These are phyloP conservation scores for Colletotrichum graminicola DNA, from an alignment of 2,329 filamentous ascomycete genomes.

Conservation along the genomic window DNA sequence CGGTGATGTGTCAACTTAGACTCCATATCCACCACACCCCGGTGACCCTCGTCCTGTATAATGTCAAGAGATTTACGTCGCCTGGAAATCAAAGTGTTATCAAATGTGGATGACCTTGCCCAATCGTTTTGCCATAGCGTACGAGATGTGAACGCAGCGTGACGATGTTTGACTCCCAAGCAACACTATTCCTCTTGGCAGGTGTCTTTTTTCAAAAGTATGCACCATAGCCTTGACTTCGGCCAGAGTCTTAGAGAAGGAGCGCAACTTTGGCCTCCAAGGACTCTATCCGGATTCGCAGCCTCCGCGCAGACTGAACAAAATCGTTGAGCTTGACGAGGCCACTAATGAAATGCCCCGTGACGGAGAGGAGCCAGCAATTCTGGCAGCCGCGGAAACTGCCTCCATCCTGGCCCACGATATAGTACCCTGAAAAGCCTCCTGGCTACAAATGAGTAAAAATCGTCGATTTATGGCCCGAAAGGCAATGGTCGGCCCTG, in stretches of 20 bases:
- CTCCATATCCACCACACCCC: not conserved
- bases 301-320: not conserved
- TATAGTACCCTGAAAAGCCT: not conserved
- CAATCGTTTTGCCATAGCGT: not conserved
- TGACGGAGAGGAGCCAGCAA: slow-evolving; percentile 6
- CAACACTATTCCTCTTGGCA: too few relatives aligned
- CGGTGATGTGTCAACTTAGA: not conserved
- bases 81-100: not conserved
- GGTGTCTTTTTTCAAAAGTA: not conserved
- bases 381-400: slow-evolving; percentile 5
- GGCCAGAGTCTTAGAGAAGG: not conserved
- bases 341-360: slow-evolving; percentile 4
- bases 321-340: not conserved
- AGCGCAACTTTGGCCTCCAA: not conserved
- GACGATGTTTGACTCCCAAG: not conserved
- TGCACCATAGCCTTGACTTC: not conserved
- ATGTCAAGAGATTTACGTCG: not conserved
- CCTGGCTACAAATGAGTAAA: not conserved
- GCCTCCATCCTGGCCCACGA: not conserved
- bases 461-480: not conserved
- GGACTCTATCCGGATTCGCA: not conserved
- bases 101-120: not conserved
- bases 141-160: not conserved
- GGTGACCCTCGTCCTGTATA: not conserved
- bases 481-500: too few relatives aligned